A percentile compares a stretch with the other conserved stretches of the same genome.
These are phyloP conservation scores for Fusarium aywerte DNA, from an alignment of 2,329 filamentous ascomycete genomes.

Conservation along the genomic window DNA sequence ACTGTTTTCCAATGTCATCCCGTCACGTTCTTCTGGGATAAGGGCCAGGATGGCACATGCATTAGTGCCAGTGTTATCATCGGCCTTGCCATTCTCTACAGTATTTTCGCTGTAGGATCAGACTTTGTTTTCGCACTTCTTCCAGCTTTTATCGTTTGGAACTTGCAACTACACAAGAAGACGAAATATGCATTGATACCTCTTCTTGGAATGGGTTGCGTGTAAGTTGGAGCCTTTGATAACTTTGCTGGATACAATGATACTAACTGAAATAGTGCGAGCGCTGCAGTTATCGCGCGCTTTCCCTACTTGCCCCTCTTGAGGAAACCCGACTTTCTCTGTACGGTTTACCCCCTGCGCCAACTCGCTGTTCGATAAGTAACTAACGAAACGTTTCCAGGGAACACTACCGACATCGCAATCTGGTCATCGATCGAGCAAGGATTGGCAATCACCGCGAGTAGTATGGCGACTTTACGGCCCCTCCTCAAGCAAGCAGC, in stretches of 20 bases:
- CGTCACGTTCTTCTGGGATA: conserved; percentile 47
- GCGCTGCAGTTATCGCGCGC: conserved; percentile 53
- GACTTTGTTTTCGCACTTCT: conserved; percentile 62
- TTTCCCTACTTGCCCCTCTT: conserved; percentile 51
- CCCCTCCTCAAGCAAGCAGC: conserved; percentile 50
- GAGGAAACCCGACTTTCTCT: conserved; percentile 54
- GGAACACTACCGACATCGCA: conserved; percentile 53
- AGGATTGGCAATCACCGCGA: conserved; percentile 58
- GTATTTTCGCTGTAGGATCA: conserved; percentile 56
- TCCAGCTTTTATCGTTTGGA: conserved; percentile 63
- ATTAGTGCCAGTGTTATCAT: conserved; percentile 55
- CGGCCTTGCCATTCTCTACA: conserved; percentile 60
- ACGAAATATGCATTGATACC: conserved; percentile 61
- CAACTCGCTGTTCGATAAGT: fast-evolving
- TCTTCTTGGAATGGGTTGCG: conserved; percentile 65
- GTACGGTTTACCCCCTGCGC: conserved; percentile 42
- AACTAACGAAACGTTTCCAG: conserved; percentile 20
- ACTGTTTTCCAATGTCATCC: conserved; percentile 48
- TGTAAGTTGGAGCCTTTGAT: conserved; percentile 43
- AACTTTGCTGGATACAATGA: fast-evolving
- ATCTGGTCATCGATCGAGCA: conserved; percentile 60
- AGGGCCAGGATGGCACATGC: conserved; percentile 41
- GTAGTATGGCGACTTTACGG: conserved; percentile 55
- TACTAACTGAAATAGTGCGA: conserved; percentile 49
- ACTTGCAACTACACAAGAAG: conserved; percentile 60